These are phyloP conservation scores for Apiotrichum mycotoxinovorans DNA, from an alignment of 1,284 basidiomycete species.

Conservation along the genomic window DNA sequence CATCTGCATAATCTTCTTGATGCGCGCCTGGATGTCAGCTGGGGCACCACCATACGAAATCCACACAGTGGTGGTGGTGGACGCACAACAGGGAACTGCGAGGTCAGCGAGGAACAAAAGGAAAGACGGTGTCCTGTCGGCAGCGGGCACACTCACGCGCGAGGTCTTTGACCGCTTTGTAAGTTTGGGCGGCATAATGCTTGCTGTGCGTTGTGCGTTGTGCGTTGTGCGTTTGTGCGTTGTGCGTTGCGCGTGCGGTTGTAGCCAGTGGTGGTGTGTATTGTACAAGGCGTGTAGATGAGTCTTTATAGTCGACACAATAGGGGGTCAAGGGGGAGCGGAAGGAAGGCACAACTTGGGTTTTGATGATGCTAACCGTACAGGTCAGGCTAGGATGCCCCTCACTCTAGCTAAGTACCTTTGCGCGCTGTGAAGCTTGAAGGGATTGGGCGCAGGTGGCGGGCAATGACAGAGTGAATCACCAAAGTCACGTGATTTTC, in stretches of 20 bases:
- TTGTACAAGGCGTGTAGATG: too few relatives aligned
- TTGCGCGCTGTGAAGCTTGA: too few relatives aligned
- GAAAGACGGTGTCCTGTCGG: too few relatives aligned
- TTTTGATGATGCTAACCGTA: too few relatives aligned
- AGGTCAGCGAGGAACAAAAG: slow-evolving; percentile 13
- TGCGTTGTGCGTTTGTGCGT: background rate
- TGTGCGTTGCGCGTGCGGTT: background rate
- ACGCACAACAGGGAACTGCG: slow-evolving; percentile 44
- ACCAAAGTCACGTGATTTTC: background rate
- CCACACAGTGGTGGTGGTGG: background rate
- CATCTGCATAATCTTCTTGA: slow-evolving; percentile 99
- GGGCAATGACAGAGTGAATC: too few relatives aligned
- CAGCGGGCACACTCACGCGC: slow-evolving; percentile 27
- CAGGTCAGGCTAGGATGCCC: too few relatives aligned
- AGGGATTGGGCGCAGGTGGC: too few relatives aligned
- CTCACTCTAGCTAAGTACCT: too few relatives aligned
- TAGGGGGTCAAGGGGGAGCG: too few relatives aligned
- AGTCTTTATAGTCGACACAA: too few relatives aligned
- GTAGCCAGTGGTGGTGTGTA: background rate
- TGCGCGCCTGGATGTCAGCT: slow-evolving; percentile 63
- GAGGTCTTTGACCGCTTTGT: slow-evolving; percentile 37
- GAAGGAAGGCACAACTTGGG: too few relatives aligned
- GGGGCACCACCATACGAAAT: background rate
- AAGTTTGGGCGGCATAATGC: slow-evolving; percentile 21
- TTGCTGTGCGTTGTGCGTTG: background rate